Base-by-base conservation (phyloP, 2,329 filamentous ascomycete species). In the Gaeumannomyces sp. region DNA sequence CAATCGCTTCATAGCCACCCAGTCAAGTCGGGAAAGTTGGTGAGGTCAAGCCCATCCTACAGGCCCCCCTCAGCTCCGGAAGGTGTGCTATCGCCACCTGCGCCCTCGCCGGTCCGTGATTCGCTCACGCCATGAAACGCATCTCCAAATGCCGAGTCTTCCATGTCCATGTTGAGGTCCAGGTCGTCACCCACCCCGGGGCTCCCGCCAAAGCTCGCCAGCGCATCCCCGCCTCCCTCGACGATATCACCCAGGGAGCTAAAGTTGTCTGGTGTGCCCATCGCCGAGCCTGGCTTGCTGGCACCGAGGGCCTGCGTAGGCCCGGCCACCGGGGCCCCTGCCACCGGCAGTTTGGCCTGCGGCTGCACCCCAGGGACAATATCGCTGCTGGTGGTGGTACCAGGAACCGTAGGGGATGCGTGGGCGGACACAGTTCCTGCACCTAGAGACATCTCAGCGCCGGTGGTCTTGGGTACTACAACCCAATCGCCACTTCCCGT, bases 81-180 rank as follows among this genome's bases (percentile, higher is more conserved):
- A 11, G 45, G 45, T 7, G 45, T 53, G 45, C 45, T 22, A 22
- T 58, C 62, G 31, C 56, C 62, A 22, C 62, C 56, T 22, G 14
- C 57, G 25, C 27, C 57, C 2, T 59, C 57, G 1, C 65, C 66
- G 10, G 65, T 64, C 13, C 65, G 67, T 11, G 70, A 71, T 35
- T 69, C 69, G 61, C 80, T 82, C 16, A 87, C 83, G 5, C 84
- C 85, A 70, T 93, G 90, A 76, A 94, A 92, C 0, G 91, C 91
- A 70, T 95, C 90, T 3, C 90, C 91, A 77, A 95, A 95, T 1
- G 90, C 91, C 50, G 89, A 92, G 71, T 93, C 89, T 60, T 92
- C 89, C 79, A 92, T 84, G 68, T 89, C 89, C 78, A 88, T 83
- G 70, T 84, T 81, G 63, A 88, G 74, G 82, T 88, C 56, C 87